Conservation (phyloP, 2,329 filamentous ascomycete genomes). For the Pseudogymnoascus pannorum region DNA sequence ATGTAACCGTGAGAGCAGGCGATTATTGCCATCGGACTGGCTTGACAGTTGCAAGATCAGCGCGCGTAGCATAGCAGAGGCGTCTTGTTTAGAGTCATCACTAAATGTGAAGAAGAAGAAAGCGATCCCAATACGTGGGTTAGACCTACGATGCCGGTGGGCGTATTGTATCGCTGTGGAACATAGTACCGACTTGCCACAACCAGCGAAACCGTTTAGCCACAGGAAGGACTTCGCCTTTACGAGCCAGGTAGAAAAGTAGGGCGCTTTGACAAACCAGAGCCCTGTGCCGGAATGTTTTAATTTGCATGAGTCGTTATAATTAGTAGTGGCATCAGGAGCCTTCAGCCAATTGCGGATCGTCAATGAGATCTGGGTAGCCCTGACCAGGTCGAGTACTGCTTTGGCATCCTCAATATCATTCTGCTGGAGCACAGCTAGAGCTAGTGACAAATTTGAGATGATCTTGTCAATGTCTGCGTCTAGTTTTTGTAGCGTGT, state of each 20-base stretch:
- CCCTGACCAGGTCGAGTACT: slow-evolving; percentile 23
- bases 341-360: slow-evolving; percentile 21
- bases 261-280: slow-evolving; percentile 19
- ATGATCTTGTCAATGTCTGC: slow-evolving; percentile 31
- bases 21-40: slow-evolving; percentile 21
- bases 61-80: slow-evolving; percentile 28
- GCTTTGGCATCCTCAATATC: slow-evolving; percentile 25
- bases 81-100: slow-evolving; percentile 29
- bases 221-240: slow-evolving; percentile 31
- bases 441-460: slow-evolving; percentile 26
- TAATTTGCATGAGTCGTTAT: slow-evolving; percentile 19
- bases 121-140: slow-evolving; percentile 24
- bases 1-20: slow-evolving; percentile 17
- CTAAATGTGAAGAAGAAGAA: slow-evolving; percentile 38
- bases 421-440: slow-evolving; percentile 29
- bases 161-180: slow-evolving; percentile 31
- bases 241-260: slow-evolving; percentile 27
- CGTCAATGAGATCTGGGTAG: slow-evolving; percentile 23
- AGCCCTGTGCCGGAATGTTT: slow-evolving; percentile 21
- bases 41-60: slow-evolving; percentile 30
- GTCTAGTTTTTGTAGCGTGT: slow-evolving; percentile 33
- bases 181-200: slow-evolving; percentile 35
- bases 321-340: slow-evolving; percentile 20
- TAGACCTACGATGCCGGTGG: slow-evolving; percentile 17
- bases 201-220: slow-evolving; percentile 34